Percentiles rank a stretch among this genome's conserved stretches.
Conservation (phyloP, 768 basidiomycete species). For the Polyporus arcularius region DNA sequence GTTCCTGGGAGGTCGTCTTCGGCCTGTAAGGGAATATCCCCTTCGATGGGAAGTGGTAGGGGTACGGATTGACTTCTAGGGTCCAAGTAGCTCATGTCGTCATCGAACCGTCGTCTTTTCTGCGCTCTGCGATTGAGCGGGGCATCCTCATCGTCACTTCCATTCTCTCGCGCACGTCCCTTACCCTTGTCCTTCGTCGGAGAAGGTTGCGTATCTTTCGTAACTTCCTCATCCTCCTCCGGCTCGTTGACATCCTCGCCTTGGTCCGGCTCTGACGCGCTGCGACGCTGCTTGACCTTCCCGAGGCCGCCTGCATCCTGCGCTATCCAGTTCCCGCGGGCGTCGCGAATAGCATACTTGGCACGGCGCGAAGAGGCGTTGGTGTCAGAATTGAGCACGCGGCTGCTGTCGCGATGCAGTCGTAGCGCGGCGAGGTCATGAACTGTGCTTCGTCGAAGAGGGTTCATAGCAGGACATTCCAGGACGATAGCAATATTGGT, state of each 20-base stretch:
- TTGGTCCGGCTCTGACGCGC: conserved; percentile 10
- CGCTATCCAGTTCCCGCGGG: conserved; percentile 67
- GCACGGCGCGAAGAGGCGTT: conserved; percentile 39
- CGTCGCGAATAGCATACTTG: conserved; percentile 41
- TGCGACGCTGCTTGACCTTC: conserved; percentile 41
- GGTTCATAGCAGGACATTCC: conserved; percentile 6
- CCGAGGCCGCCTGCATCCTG: conserved; percentile 60
- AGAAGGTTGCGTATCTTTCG: conserved; percentile 15
- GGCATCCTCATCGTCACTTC: conserved; percentile 13
- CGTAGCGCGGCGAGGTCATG: conserved; percentile 68
- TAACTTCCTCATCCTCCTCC: conserved; percentile 28
- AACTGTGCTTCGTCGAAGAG: conserved; percentile 50
- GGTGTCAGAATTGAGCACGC: conserved; percentile 47
- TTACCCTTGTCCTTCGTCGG: conserved; percentile 28
- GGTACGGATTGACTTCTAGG: conserved; percentile 23
- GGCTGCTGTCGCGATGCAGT: conserved; percentile 62
- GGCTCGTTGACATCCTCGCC: conserved; percentile 26
- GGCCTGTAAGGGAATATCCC: not conserved
- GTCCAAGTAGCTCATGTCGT: conserved; percentile 58
- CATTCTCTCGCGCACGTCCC: conserved; percentile 20
- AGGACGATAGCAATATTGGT: too few species aligned
- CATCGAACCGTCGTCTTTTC: conserved; percentile 47
- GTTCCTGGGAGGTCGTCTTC: not conserved
- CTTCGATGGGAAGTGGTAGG: not conserved
- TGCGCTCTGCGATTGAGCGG: conserved; percentile 31